phyloP scores from a whole-genome alignment of 1,139 yeast species.

The Pneumocystis oryctolagi region DNA sequence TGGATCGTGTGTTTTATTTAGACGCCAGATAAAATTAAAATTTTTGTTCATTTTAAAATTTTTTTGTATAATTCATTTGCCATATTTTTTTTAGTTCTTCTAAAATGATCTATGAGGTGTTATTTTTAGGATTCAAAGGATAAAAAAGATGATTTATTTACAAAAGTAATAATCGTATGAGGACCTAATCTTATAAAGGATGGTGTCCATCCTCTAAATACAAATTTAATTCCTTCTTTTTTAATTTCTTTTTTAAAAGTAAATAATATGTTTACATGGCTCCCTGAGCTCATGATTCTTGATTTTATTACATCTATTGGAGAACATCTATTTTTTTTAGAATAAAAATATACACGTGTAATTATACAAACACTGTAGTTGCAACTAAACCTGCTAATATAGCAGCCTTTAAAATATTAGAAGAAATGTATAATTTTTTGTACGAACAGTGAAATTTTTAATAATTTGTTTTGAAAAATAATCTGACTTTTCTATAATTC shows the following conservation, averaged over 20 bases:
- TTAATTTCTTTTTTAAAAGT: slow-evolving; percentile 44
- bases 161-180: slow-evolving; percentile 71
- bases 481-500: slow-evolving; percentile 36
- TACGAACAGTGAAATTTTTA: slow-evolving; percentile 65
- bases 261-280: slow-evolving; percentile 27
- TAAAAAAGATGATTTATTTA: slow-evolving; percentile 54
- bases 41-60: background rate
- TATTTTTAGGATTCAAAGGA: slow-evolving; percentile 48
- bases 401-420: background rate
- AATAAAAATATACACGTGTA: background rate
- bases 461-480: slow-evolving; percentile 48
- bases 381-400: slow-evolving; percentile 66
- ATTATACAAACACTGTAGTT: slow-evolving; percentile 40
- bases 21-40: background rate
- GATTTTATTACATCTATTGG: slow-evolving; percentile 89
- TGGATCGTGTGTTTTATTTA: background rate
- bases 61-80: background rate
- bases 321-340: slow-evolving; percentile 34
- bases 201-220: slow-evolving; percentile 68
- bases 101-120: slow-evolving; percentile 29
- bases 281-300: slow-evolving; percentile 57
- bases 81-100: background rate
- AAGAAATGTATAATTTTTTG: slow-evolving; percentile 17
- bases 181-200: slow-evolving; percentile 79
- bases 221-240: slow-evolving; percentile 28